Percentiles rank a stretch among this genome's conserved stretches.
These are phyloP conservation scores for Sporothrix humicola DNA, from an alignment of 2,329 filamentous ascomycete species.

Conservation along the genomic window DNA sequence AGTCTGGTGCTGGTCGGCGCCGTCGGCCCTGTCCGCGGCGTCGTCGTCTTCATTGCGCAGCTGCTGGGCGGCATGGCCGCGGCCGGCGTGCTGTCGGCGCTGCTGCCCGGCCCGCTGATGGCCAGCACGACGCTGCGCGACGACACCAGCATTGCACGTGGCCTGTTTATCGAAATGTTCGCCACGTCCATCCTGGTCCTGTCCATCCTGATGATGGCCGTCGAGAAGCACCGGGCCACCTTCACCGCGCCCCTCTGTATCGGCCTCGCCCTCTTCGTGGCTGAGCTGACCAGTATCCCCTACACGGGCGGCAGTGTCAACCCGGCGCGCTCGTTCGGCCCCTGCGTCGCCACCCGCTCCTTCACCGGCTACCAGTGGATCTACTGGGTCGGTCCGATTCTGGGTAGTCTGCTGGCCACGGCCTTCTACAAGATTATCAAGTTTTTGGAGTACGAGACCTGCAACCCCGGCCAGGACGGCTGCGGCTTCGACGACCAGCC, in stretches of 20 bases:
- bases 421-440: constrained; percentile 58
- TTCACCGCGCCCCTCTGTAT: constrained; percentile 75
- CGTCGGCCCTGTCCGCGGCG: constrained; percentile 58
- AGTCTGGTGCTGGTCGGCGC: constrained; percentile 65
- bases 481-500: constrained; percentile 30
- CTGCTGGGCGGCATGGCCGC: constrained; percentile 64
- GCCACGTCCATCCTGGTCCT: constrained; percentile 68
- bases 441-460: constrained; percentile 57
- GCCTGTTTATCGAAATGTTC: constrained; percentile 71
- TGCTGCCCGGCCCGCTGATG: constrained; percentile 62
- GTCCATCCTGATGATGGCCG: constrained; percentile 71
- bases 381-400: constrained; percentile 60
- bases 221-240: constrained; percentile 75
- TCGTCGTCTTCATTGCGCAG: constrained; percentile 61
- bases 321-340: constrained; percentile 58
- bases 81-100: constrained; percentile 60
- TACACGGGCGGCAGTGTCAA: constrained; percentile 58
- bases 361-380: constrained; percentile 59
- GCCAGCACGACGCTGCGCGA: constrained; percentile 62
- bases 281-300: constrained; percentile 53
- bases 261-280: constrained; percentile 71
- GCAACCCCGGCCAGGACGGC: constrained; percentile 56
- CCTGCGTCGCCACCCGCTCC: constrained; percentile 49
- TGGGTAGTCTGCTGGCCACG: constrained; percentile 57
- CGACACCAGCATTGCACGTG: constrained; percentile 59